Evolutionary conservation across 1,139 yeast species (phyloP), one percentile per base, ranked within the genome.

Genomic region (Sugiyamaella castrensis): DNA sequence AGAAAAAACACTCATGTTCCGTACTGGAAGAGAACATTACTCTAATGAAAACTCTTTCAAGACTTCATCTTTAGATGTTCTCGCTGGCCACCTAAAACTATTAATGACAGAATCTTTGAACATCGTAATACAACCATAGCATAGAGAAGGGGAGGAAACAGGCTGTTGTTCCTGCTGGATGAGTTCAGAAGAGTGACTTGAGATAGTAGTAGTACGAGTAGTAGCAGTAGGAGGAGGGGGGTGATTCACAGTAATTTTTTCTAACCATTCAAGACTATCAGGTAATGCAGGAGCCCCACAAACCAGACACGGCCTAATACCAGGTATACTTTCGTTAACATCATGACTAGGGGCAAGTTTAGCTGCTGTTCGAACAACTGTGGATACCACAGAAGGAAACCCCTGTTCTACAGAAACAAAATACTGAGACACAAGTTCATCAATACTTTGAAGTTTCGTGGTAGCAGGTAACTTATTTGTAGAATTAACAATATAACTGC

Each of bases 361-460:
- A 46, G 82, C 83, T 9, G 95, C 96, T 0, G 96, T 91, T 55
- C 87, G 82, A 10, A 89, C 91, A 15, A 92, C 98, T 0, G 98
- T 91, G 0, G 97, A 85, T 2, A 94, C 92, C 3, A 94, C 88
- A 46, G 95, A 88, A 0, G 96, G 88, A 61, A 89, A 91, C 7
- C 86, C 95, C 8, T 79, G 75, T 61, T 89, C 96, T 32, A 91
- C 80, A 37, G 76, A 76, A 33, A 72, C 75, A 60, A 89, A 88
- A 65, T 92, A 92, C 48, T 82, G 79, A 36, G 81, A 72, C 1
- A 91, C 82, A 43, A 92, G 73, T 60, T 87, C 95, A 59, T 87
- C 82, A 29, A 92, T 83, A 1, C 96, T 86, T 75, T 85, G 81
- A 57, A 82, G 79, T 64, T 81, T 86, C 16, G 81, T 79, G 39